phyloP scores from a whole-genome alignment of 2,329 filamentous ascomycete species.

The Cytospora piceicola region DNA sequence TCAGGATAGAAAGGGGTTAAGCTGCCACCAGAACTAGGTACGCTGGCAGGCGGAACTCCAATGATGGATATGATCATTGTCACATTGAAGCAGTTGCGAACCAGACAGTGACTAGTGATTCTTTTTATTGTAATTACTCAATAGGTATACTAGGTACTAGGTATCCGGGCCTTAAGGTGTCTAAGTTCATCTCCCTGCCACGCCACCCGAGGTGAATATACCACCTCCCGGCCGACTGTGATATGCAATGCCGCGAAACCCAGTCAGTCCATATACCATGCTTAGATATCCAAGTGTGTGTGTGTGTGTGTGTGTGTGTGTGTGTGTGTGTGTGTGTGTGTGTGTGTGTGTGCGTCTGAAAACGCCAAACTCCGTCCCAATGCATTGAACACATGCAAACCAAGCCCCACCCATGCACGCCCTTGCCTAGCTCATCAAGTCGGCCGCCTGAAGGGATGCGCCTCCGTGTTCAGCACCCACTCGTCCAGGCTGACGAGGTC shows the following conservation, averaged over 20 bases:
- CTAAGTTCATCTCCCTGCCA: background rate
- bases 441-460: conserved; percentile 60
- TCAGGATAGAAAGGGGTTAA: conserved; percentile 3
- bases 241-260: conserved; percentile 18
- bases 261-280: background rate
- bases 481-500: conserved; percentile 69
- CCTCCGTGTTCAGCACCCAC: conserved; percentile 69
- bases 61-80: background rate
- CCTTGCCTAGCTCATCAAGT: conserved; percentile 30
- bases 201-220: background rate
- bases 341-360: background rate
- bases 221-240: conserved; percentile 7
- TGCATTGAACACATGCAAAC: background rate
- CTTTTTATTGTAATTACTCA: no score
- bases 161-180: background rate
- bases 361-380: conserved; percentile 25
- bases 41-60: conserved; percentile 11
- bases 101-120: background rate
- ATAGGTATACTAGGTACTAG: background rate
- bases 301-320: background rate
- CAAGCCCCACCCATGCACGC: background rate
- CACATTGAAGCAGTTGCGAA: conserved; percentile 8
- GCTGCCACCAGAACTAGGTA: background rate
- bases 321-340: background rate
- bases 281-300: no score